Percentiles rank a stretch among this genome's conserved stretches.
Evolutionary conservation across 1,284 basidiomycete species (phyloP).

Genomic region (Ustilago tritici): DNA sequence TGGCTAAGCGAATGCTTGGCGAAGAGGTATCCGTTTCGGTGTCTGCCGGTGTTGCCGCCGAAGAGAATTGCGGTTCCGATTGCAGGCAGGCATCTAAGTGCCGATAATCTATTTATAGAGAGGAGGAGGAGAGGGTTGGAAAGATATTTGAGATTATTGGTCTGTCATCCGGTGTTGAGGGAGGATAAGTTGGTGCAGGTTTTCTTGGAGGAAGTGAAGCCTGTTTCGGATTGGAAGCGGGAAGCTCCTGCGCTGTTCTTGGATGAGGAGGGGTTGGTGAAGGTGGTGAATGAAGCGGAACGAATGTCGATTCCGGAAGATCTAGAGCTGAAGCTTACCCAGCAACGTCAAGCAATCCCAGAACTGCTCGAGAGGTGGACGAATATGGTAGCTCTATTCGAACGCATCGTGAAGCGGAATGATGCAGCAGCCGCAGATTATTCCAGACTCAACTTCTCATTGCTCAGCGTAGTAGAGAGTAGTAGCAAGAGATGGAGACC

Average conservation of each 20-base stretch:
- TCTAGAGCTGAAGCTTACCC: conserved; percentile 43
- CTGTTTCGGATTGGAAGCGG: conserved; percentile 43
- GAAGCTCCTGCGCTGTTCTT: conserved; percentile 47
- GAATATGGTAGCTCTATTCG: conserved; percentile 46
- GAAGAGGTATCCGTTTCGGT: conserved; percentile 58
- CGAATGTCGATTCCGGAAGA: conserved; percentile 52
- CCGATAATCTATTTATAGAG: conserved; percentile 52
- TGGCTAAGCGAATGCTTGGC: conserved; percentile 53
- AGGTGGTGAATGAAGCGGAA: conserved; percentile 46
- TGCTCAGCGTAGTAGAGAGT: conserved; percentile 43
- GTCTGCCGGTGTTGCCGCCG: conserved; percentile 51
- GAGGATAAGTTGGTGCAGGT: conserved; percentile 49
- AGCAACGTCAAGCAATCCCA: conserved; percentile 45
- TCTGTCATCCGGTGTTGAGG: conserved; percentile 44
- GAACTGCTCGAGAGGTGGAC: conserved; percentile 50
- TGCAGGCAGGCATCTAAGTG: conserved; percentile 45
- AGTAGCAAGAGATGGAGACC: conserved; percentile 46
- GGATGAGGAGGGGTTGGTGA: conserved; percentile 45
- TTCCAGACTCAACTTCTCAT: conserved; percentile 49
- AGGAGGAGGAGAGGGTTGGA: conserved; percentile 44
- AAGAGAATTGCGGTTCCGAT: conserved; percentile 53
- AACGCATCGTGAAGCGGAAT: conserved; percentile 49
- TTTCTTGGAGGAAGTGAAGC: conserved; percentile 43
- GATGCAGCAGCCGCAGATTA: conserved; percentile 53
- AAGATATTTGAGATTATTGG: conserved; percentile 45